phyloP scores from a whole-genome alignment of 306 rosid genomes.

The Medicago ruthenica region DNA sequence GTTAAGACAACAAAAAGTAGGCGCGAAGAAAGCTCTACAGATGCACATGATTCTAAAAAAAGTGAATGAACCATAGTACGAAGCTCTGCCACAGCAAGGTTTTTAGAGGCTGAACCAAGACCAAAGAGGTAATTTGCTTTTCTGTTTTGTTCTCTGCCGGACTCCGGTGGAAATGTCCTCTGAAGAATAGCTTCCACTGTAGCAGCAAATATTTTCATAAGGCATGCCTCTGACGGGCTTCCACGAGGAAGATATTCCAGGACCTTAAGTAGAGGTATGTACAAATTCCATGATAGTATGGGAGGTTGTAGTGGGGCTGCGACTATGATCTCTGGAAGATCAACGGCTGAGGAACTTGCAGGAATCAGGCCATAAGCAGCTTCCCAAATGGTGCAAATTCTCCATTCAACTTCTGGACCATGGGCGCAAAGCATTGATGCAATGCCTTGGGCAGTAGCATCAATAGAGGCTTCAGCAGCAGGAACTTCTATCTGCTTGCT shows the following conservation, averaged over 20 bases:
- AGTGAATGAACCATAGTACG: constrained; percentile 98
- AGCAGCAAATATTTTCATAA: constrained; percentile 97
- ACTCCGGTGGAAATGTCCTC: constrained; percentile 84
- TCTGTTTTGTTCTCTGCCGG: constrained; percentile 75
- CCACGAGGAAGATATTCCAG: constrained; percentile 98
- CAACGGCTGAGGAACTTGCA: constrained; percentile 90
- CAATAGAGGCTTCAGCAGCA: constrained; percentile 91
- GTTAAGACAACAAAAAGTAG: constrained; percentile 92
- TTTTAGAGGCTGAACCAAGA: constrained; percentile 83
- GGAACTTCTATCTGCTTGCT: constrained; percentile 96
- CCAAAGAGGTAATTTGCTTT: constrained; percentile 72
- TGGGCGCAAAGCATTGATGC: constrained; percentile 99
- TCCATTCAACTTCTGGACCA: constrained; percentile 99
- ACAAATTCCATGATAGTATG: constrained; percentile 88
- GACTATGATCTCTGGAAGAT: constrained; percentile 71
- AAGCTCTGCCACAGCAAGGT: constrained; percentile 96
- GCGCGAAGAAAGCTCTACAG: constrained; percentile 94
- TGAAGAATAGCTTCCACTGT: constrained; percentile 94
- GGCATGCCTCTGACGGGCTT: constrained; percentile 98
- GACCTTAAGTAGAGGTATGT: constrained; percentile 94
- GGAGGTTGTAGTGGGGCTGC: constrained; percentile 96
- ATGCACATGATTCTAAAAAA: constrained; percentile 93
- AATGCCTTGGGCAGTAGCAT: constrained; percentile 98
- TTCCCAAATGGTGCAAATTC: constrained; percentile 99
- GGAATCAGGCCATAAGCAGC: constrained; percentile 99